These are phyloP conservation scores for Xylariales sp. DNA, from an alignment of 2,329 filamentous ascomycete genomes.

Conservation along the genomic window DNA sequence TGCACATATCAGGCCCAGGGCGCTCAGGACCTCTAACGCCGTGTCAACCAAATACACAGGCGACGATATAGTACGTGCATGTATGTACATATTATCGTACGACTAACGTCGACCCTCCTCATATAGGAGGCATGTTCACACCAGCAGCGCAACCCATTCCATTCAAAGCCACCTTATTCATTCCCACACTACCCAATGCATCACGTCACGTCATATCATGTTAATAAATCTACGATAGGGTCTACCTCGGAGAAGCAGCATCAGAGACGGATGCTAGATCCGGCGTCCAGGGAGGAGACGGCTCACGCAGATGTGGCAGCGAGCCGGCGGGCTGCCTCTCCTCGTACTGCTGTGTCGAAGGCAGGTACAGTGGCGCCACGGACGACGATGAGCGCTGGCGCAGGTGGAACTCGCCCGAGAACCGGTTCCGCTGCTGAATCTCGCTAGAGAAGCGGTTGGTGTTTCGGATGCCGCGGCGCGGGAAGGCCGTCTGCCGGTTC, in stretches of 20 bases:
- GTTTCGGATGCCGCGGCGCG: conserved; percentile 27
- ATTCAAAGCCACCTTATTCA: background rate
- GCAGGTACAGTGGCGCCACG: conserved; percentile 34
- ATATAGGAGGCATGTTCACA: background rate
- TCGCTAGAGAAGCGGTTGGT: conserved; percentile 36
- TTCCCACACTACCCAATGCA: background rate
- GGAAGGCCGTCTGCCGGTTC: conserved; percentile 30
- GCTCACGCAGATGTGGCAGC: conserved; percentile 30
- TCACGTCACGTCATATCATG: background rate
- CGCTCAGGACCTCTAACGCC: too few species aligned
- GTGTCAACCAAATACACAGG: too few species aligned
- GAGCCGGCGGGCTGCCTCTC: conserved; percentile 14
- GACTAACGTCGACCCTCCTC: conserved; percentile 3
- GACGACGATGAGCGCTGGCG: conserved; percentile 38
- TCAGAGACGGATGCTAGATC: conserved; percentile 35
- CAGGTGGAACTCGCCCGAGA: conserved; percentile 36
- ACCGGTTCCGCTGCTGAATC: conserved; percentile 31
- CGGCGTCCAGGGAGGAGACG: conserved; percentile 37
- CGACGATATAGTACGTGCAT: background rate
- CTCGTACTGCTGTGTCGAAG: conserved; percentile 26
- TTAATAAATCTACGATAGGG: background rate
- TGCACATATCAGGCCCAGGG: background rate
- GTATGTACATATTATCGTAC: background rate
- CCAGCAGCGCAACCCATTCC: background rate
- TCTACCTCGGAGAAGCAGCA: conserved; percentile 18